These are phyloP conservation scores for Davidsoniella australis DNA, from an alignment of 2,329 filamentous ascomycete genomes.

Conservation along the genomic window DNA sequence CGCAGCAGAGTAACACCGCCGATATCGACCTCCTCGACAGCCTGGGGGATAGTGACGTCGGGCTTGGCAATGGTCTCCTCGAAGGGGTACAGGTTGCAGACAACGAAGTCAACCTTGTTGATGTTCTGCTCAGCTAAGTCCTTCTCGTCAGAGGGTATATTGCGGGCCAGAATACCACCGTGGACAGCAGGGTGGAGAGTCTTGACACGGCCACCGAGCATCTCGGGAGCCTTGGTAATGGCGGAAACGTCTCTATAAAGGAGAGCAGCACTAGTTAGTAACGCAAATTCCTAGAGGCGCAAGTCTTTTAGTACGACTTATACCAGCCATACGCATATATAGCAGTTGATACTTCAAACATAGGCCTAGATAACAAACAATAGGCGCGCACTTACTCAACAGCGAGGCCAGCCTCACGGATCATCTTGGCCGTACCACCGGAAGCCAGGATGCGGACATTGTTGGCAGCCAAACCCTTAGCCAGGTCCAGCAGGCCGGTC, in stretches of 20 bases:
- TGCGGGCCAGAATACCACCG: conserved; percentile 78
- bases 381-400: conserved; percentile 54
- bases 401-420: conserved; percentile 84
- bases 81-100: conserved; percentile 99
- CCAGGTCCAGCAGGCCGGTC: conserved; percentile 82
- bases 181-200: conserved; percentile 90
- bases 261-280: background rate
- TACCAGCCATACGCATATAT: background rate
- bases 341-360: background rate
- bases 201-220: conserved; percentile 75
- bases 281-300: background rate
- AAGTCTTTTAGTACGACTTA: no score
- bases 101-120: conserved; percentile 83
- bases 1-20: conserved; percentile 92
- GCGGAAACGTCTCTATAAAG: conserved; percentile 70
- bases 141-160: conserved; percentile 90
- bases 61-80: conserved; percentile 95
- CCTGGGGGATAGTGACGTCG: conserved; percentile 91
- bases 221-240: conserved; percentile 93
- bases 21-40: conserved; percentile 97
- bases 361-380: no score
- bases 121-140: conserved; percentile 92
- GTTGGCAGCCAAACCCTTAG: conserved; percentile 75
- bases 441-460: conserved; percentile 88
- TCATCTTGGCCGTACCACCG: conserved; percentile 89